These are phyloP conservation scores for Xerocomus amazonicus DNA, from an alignment of 1,284 basidiomycete genomes.

Conservation along the genomic window DNA sequence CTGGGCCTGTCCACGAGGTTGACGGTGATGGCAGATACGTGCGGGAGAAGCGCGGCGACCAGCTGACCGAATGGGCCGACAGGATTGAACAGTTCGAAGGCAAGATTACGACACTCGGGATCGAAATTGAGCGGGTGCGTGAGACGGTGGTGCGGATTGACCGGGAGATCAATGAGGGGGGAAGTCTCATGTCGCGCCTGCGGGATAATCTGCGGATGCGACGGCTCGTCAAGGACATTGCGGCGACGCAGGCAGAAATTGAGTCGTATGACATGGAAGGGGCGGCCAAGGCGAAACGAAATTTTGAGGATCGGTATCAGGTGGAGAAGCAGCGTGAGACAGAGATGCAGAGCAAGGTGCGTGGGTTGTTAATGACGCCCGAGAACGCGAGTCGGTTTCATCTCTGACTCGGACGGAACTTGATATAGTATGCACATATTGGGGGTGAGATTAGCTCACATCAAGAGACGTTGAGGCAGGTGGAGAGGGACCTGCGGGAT, in stretches of 20 bases:
- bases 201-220: constrained; percentile 85
- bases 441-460: constrained; percentile 82
- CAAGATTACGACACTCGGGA: constrained; percentile 55
- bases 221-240: constrained; percentile 65
- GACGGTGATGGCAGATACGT: too few relatives aligned
- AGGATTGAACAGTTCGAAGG: constrained; percentile 59
- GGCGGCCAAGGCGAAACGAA: constrained; percentile 74
- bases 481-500: constrained; percentile 76
- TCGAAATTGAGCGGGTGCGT: constrained; percentile 53
- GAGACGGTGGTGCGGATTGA: constrained; percentile 54
- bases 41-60: constrained; percentile 61
- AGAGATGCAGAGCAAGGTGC: constrained; percentile 66
- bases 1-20: too few relatives aligned
- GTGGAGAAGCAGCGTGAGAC: constrained; percentile 70
- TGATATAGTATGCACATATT: constrained; percentile 75
- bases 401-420: constrained; percentile 6
- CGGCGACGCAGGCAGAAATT: constrained; percentile 69
- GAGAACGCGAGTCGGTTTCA: too few relatives aligned
- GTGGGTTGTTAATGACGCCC: constrained; percentile 25
- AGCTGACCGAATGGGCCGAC: constrained; percentile 60
- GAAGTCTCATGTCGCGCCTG: constrained; percentile 68
- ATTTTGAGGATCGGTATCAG: constrained; percentile 81
- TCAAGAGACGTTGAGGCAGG: constrained; percentile 62
- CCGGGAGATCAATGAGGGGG: constrained; percentile 72
- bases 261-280: constrained; percentile 76